Evolutionary conservation across 805 yeast species (phyloP), one percentile per base, ranked within the genome.

Genomic region (Sugiyamaella qingdaonensis): DNA sequence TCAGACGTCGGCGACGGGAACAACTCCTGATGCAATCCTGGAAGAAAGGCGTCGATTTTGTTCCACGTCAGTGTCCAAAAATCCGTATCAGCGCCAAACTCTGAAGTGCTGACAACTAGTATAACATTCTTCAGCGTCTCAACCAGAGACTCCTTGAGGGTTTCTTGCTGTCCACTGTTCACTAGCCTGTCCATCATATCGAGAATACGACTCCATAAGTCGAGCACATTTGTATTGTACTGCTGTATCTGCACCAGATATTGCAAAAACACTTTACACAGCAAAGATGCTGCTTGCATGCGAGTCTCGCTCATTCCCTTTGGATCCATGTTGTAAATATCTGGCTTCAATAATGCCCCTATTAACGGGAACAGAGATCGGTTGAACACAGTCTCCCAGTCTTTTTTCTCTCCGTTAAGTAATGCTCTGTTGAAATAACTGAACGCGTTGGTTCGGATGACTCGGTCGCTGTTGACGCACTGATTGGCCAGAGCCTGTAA

Each of bases 401-500:
- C 60, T 16, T 52, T 43, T n/a, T 61, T 55, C 31, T 61, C 64
- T 7, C 65, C 67, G 2, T 82, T 72, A 10, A 84, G 68, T 10
- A 84, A 62, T 3, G 78, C 70, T 4, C 73, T 69, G 54, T 86
- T 86, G 49, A 91, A 74, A 0, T 79, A 68, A 18, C 76, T 75
- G 41, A 89, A 68, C 0, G 96, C 91, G 66, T 77, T 80, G 0
- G 78, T 68, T 37, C 96, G 73, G 10, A 90, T 73, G 63, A 87
- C 90, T 27, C 88, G 74, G 65, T 95, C 88, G 16, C 96, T 96
- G 62, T 90, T 90, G 65, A 86, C 78, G 65, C 96, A 87, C 66
- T 91, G 97, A 62, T 86, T 92, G 0, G 94, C 89, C 51, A 90
- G 74, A 0, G 95, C 95, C 64, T 88, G 92, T 29, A 86, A 74